Evolutionary conservation across 345 rosid genomes (phyloP), one percentile per base, ranked within the genome.

Genomic region (Populus tremula): DNA sequence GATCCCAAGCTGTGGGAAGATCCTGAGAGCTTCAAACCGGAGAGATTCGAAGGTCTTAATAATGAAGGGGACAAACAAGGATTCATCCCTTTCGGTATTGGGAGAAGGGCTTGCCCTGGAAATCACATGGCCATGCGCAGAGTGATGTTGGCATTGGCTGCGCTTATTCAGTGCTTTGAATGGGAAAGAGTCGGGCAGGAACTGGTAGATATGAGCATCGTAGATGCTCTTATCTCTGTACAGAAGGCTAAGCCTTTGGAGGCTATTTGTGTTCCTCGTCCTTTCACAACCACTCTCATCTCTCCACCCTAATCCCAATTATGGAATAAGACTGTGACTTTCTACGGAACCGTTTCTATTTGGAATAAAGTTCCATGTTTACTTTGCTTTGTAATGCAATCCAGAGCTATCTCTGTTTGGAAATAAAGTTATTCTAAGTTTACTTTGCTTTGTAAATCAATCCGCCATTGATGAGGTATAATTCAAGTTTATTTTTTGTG

Each of bases 1-100:
- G 89, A 86, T n/a, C 84, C 84, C 29, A 78, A 66, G 62, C 41
- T 78, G 8, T 84, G 87, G 89, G 78, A 7, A 31, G 82, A 82
- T 18, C 79, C 87, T 3, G 6, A 12, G 8, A 47, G 36, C 2
- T 84, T 86, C 43, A 75, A n/a, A 62, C 88, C 88, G 6, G 87
- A 86, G 82, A 82, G 89, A 76, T 86, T 81, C 33, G 79, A 82
- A 67, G 64, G 43, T 39, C 8, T 39, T 39, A 39, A 39, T 39
- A 39, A 39, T 39, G 77, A 12, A 77, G 75, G 43, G 2, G 78
- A 73, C 41, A 7, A 69, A 3, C 80, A 68, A 59, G 79, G 84
- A 39, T 17, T 83, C 23, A 62, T 80, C 13, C 83, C 79, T 12
- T 83, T 83, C 70, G 86, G 86, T 10, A 62, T 50, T 1, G 86